A percentile compares a stretch with the other conserved stretches of the same genome.
These are phyloP conservation scores for Fereydounia khargensis DNA, from an alignment of 1,284 basidiomycete species.

Conservation along the genomic window DNA sequence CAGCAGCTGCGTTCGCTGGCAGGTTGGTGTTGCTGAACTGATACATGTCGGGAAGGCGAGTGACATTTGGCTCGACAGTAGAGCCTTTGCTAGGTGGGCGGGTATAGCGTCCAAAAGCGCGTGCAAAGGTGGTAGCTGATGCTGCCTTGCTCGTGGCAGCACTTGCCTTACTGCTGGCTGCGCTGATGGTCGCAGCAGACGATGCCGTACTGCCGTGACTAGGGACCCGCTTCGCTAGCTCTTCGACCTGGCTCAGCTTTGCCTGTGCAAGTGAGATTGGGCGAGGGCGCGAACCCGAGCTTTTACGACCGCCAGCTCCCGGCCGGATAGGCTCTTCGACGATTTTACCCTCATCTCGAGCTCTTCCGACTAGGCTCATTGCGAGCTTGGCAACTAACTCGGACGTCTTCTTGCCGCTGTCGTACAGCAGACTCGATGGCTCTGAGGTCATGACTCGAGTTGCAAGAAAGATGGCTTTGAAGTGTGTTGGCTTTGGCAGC, in stretches of 20 bases:
- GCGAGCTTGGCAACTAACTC: conserved; percentile 69
- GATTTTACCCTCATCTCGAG: conserved; percentile 68
- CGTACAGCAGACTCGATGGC: conserved; percentile 70
- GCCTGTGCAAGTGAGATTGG: neutral
- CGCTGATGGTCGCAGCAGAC: neutral
- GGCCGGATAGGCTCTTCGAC: conserved; percentile 58
- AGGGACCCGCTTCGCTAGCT: conserved; percentile 1
- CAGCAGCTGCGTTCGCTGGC: neutral
- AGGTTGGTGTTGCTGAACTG: conserved; percentile 5
- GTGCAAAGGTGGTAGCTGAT: conserved; percentile 33
- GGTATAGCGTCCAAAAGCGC: conserved; percentile 48
- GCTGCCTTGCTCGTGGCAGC: conserved; percentile 4
- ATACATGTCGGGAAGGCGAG: conserved; percentile 42
- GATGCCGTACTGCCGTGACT: neutral
- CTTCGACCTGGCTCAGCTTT: neutral
- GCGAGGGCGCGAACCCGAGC: neutral
- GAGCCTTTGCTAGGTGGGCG: conserved; percentile 19
- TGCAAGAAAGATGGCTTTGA: conserved; percentile 76
- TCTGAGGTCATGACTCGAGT: conserved; percentile 84
- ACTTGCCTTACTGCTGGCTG: neutral
- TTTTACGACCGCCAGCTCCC: neutral
- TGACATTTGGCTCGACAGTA: conserved; percentile 58
- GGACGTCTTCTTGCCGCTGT: conserved; percentile 67
- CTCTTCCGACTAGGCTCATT: conserved; percentile 69
- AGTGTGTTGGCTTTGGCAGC: conserved; percentile 31